Conservation (phyloP, 495 filamentous ascomycete genomes). For the Annulohypoxylon moriforme region DNA sequence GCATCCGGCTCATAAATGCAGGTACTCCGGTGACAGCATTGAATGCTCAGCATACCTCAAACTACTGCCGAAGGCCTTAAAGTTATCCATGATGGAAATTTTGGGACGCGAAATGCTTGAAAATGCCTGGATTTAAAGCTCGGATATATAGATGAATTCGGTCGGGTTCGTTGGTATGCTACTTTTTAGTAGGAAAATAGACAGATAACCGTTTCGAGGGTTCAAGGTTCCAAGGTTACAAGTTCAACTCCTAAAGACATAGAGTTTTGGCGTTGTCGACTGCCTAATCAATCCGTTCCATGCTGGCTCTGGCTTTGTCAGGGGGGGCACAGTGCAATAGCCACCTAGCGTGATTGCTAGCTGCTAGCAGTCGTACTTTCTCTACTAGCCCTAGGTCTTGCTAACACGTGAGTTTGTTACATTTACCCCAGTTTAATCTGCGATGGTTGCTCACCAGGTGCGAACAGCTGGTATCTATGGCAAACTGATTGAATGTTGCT, state of each 20-base stretch:
- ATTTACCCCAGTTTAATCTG: background rate
- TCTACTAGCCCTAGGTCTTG: background rate
- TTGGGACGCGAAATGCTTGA: background rate
- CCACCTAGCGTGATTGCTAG: constrained; percentile 2
- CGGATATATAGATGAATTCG: constrained; percentile 10
- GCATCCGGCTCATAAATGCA: constrained; percentile 9
- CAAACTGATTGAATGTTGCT: background rate
- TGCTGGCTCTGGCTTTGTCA: constrained; percentile 24
- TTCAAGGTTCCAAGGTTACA: constrained; percentile 4
- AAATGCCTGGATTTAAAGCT: background rate
- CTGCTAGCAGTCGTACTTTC: background rate
- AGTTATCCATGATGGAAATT: constrained; percentile 69
- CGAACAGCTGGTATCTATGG: background rate
- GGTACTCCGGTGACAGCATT: constrained; percentile 5
- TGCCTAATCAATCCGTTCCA: constrained; percentile 24
- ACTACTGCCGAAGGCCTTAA: constrained; percentile 67
- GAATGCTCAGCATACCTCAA: constrained; percentile 42
- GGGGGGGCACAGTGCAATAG: constrained; percentile 16
- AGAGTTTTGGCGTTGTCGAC: constrained; percentile 24
- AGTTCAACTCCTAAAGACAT: constrained; percentile 17
- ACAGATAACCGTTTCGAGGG: constrained; percentile 15
- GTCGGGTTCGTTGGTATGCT: background rate
- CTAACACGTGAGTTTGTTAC: constrained; percentile 31
- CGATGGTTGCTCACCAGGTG: background rate
- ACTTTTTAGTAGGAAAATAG: constrained; percentile 1